Evolutionary conservation across 2,329 filamentous ascomycete genomes (phyloP).

Genomic region (Simplicillium sp.): DNA sequence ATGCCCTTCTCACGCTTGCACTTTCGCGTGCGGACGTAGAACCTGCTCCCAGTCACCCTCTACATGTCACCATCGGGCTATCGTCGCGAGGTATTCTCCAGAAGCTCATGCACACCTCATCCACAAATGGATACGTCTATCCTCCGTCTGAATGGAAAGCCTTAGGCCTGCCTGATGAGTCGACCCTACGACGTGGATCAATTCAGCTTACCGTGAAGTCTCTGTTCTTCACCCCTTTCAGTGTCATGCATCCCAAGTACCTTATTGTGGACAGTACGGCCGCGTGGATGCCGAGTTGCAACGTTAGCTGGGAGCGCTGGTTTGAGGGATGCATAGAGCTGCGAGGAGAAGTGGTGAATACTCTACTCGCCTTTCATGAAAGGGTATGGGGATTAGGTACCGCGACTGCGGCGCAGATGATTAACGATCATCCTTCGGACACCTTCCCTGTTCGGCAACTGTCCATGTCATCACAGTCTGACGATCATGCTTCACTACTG

Average conservation of each 20-base stretch:
- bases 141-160: slow-evolving; percentile 47
- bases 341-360: slow-evolving; percentile 48
- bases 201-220: slow-evolving; percentile 66
- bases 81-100: slow-evolving; percentile 65
- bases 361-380: slow-evolving; percentile 58
- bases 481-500: slow-evolving; percentile 11
- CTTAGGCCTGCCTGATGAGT: slow-evolving; percentile 53
- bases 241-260: slow-evolving; percentile 84
- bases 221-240: slow-evolving; percentile 70
- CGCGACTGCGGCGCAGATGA: not conserved
- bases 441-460: not conserved
- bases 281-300: slow-evolving; percentile 69
- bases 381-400: slow-evolving; percentile 49
- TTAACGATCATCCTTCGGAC: slow-evolving; percentile 1
- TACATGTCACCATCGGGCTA: slow-evolving; percentile 65
- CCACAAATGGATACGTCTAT: slow-evolving; percentile 52
- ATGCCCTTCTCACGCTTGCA: slow-evolving; percentile 52
- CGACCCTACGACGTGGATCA: slow-evolving; percentile 40
- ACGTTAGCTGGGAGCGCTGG: slow-evolving; percentile 84
- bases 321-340: slow-evolving; percentile 68
- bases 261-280: slow-evolving; percentile 59
- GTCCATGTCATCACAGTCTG: slow-evolving; percentile 15
- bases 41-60: slow-evolving; percentile 12
- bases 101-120: slow-evolving; percentile 65
- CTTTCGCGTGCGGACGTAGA: slow-evolving; percentile 19